These are phyloP conservation scores for Wolfiporia cocos DNA, from an alignment of 1,284 basidiomycete genomes.

Conservation along the genomic window DNA sequence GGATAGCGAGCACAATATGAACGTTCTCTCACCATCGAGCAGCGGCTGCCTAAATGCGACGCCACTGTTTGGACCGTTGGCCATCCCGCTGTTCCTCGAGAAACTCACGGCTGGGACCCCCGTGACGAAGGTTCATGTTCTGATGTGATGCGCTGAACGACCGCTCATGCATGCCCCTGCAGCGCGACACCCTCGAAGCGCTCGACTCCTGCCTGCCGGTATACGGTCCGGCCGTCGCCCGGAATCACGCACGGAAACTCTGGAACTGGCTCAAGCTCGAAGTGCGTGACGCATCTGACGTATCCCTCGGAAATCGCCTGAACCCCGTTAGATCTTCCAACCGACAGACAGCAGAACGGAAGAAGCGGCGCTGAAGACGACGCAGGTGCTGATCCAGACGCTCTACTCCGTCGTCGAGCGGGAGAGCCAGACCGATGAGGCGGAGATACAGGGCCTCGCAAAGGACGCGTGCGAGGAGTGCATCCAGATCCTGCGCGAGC, in stretches of 20 bases:
- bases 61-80: constrained; percentile 79
- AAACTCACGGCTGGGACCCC: constrained; percentile 87
- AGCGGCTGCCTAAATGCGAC: constrained; percentile 70
- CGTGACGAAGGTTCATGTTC: constrained; percentile 64
- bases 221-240: constrained; percentile 65
- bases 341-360: constrained; percentile 77
- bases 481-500: constrained; percentile 72
- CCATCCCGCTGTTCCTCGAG: constrained; percentile 87
- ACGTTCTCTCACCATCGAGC: not conserved
- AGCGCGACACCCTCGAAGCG: constrained; percentile 82
- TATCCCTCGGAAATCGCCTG: not conserved
- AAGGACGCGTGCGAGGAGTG: constrained; percentile 77
- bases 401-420: constrained; percentile 47
- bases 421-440: constrained; percentile 25
- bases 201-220: constrained; percentile 74
- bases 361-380: constrained; percentile 62
- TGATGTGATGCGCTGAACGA: not conserved
- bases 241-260: constrained; percentile 63
- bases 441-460: constrained; percentile 54
- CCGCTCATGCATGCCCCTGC: constrained; percentile 4
- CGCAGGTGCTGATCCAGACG: constrained; percentile 66
- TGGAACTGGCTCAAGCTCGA: constrained; percentile 90
- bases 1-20: not conserved
- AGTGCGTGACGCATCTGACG: constrained; percentile 34
- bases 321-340: constrained; percentile 73